Conservation (phyloP, 73 alveolate genomes). For the Tetrahymena elliotti region DNA sequence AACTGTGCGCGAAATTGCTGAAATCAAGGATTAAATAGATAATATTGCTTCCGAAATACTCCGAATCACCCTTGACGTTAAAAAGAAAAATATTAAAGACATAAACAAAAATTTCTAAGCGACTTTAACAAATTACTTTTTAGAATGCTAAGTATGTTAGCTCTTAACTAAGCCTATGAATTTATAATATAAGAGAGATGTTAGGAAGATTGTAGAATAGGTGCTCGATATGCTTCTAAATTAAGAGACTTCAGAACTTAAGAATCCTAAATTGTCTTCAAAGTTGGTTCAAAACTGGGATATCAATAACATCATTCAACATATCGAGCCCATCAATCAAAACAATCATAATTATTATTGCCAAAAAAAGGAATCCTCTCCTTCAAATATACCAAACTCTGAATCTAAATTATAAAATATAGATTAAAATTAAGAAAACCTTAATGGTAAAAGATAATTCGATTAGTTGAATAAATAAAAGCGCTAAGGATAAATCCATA, state of each 20-base stretch:
- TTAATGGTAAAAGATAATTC: background rate
- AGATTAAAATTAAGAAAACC: background rate
- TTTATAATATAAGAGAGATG: background rate
- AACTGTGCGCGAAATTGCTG: background rate
- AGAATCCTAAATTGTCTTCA: background rate
- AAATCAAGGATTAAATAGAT: background rate
- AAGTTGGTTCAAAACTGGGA: background rate
- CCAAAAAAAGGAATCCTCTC: background rate
- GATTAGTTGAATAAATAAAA: background rate
- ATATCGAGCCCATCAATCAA: background rate
- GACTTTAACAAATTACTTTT: background rate
- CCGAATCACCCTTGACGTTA: background rate
- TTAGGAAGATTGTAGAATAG: background rate
- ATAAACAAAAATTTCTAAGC: background rate
- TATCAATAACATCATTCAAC: background rate
- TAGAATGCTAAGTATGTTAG: background rate
- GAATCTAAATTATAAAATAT: background rate
- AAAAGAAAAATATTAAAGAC: background rate
- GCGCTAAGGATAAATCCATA: background rate
- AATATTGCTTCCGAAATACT: background rate
- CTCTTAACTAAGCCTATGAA: background rate
- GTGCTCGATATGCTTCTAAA: background rate
- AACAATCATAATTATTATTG: background rate
- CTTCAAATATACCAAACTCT: background rate
- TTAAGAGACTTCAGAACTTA: background rate